Evolutionary conservation across 345 rosid species (phyloP), one percentile per base, ranked within the genome.

Genomic region (Heritiera fomes): DNA sequence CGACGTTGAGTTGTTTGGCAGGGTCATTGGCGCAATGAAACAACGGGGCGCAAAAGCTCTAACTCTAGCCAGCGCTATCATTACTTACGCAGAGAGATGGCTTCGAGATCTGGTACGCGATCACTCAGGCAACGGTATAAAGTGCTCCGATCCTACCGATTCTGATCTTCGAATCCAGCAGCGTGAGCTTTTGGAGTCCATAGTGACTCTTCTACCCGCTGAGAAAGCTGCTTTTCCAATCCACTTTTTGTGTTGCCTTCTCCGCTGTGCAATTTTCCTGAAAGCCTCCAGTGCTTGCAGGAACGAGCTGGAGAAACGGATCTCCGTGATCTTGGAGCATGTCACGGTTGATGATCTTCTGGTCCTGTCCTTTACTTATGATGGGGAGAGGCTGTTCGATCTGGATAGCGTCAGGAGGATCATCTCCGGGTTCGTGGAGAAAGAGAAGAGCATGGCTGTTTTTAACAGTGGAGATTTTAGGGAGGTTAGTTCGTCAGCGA

Each of bases 171-270:
- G 89, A 71, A 72, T 68, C 52, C 88, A 79, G 6, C 94, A 94
- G 76, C 86, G 91, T 47, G 84, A 88, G 50, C 88, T 93, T 71
- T 87, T 96, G 1, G 89, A 92, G 70, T 85, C 95, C 0, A 87
- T 96, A 8, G 90, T 94, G 58, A 40, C 92, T 5, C 88, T 92
- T 1, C 72, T 96, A 71, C 98, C 99, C 28, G 65, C 91, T 0
- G 98, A 96, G 63, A 93, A 89, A 55, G 91, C 94, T 1, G 85
- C 94, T 55, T 86, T 96, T 75, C 95, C 97, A 0, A 80, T 92
- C 68, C 90, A 91, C 55, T 96, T 94, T 90, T 90, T 96, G 76
- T 93, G 95, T 69, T 93, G 97, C 81, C 92, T 96, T 66, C 95
- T 96, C 75, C 98, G 99, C 8, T 88, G 94, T 0, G 92, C 97